Percentiles rank a stretch among this genome's conserved stretches.
Evolutionary conservation across 2,329 filamentous ascomycete genomes (phyloP).

Genomic region (Aspergillus sp.): DNA sequence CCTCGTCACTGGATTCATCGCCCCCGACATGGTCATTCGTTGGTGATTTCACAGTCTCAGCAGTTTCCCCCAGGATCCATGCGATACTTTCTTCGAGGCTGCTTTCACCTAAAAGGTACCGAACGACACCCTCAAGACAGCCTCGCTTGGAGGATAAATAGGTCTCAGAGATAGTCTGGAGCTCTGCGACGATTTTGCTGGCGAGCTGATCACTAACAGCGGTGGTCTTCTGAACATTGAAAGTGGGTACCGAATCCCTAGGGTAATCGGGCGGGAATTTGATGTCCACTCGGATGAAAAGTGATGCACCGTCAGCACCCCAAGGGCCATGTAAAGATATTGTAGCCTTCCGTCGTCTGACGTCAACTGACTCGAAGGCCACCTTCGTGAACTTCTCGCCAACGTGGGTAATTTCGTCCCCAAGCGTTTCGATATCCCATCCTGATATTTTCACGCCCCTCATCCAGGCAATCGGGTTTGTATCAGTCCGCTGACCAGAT

Average conservation of each 20-base stretch:
- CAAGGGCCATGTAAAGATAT: slow-evolving; percentile 62
- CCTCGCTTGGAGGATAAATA: slow-evolving; percentile 55
- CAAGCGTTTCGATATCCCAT: slow-evolving; percentile 55
- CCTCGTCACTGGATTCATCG: slow-evolving; percentile 82
- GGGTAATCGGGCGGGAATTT: slow-evolving; percentile 61
- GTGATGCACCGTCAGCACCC: slow-evolving; percentile 52
- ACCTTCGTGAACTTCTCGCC: slow-evolving; percentile 62
- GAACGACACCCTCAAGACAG: slow-evolving; percentile 62
- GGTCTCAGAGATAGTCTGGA: slow-evolving; percentile 56
- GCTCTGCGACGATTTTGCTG: slow-evolving; percentile 50
- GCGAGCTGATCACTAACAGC: slow-evolving; percentile 54
- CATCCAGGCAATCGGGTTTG: slow-evolving; percentile 65
- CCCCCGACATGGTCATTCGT: slow-evolving; percentile 50
- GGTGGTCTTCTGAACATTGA: slow-evolving; percentile 58
- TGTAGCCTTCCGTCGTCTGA: slow-evolving; percentile 53
- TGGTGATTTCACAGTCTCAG: slow-evolving; percentile 47
- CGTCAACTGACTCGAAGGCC: slow-evolving; percentile 59
- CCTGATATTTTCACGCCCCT: slow-evolving; percentile 61
- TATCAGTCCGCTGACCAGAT: slow-evolving; percentile 48
- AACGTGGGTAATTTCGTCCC: slow-evolving; percentile 62
- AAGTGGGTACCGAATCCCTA: slow-evolving; percentile 48
- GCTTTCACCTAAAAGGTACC: slow-evolving; percentile 61
- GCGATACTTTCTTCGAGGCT: slow-evolving; percentile 57
- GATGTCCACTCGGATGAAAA: slow-evolving; percentile 59
- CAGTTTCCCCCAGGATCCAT: slow-evolving; percentile 58